These are phyloP conservation scores for Gossypium raimondii DNA, from an alignment of 345 rosid species.

Conservation along the genomic window DNA sequence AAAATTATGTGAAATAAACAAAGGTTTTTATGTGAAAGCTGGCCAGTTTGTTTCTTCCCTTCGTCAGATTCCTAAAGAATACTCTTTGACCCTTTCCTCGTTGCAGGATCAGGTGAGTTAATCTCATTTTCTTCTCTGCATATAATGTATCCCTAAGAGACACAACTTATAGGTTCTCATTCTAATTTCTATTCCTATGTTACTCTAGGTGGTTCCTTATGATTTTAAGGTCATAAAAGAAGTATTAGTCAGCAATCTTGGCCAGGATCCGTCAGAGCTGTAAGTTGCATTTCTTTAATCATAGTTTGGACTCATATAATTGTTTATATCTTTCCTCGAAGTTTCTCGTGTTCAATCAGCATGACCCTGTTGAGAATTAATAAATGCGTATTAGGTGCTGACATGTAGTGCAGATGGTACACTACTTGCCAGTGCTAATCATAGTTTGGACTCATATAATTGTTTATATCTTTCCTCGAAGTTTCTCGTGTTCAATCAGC, in stretches of 20 bases:
- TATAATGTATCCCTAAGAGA: neutral
- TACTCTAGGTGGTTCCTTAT: slow-evolving; percentile 68
- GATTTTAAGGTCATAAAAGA: slow-evolving; percentile 56
- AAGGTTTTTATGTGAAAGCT: slow-evolving; percentile 87
- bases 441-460: neutral
- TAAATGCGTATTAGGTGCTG: neutral
- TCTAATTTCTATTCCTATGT: slow-evolving; percentile 14
- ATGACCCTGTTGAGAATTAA: neutral
- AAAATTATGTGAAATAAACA: slow-evolving; percentile 65
- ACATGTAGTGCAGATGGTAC: neutral
- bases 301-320: neutral
- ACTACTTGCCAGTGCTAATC: neutral
- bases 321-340: neutral
- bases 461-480: neutral
- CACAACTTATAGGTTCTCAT: slow-evolving; percentile 8
- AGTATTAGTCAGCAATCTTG: slow-evolving; percentile 50
- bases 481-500: neutral
- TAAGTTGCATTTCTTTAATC: slow-evolving; percentile 32
- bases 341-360: neutral
- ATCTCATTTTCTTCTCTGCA: neutral
- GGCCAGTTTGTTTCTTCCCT: slow-evolving; percentile 81
- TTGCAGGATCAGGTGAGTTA: slow-evolving; percentile 74
- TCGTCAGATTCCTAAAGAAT: slow-evolving; percentile 75
- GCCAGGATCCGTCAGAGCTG: slow-evolving; percentile 53
- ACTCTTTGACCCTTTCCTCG: slow-evolving; percentile 58